Evolutionary conservation across 345 rosid species (phyloP), one percentile per base, ranked within the genome.

Genomic region (Arabidopsis arenosa): DNA sequence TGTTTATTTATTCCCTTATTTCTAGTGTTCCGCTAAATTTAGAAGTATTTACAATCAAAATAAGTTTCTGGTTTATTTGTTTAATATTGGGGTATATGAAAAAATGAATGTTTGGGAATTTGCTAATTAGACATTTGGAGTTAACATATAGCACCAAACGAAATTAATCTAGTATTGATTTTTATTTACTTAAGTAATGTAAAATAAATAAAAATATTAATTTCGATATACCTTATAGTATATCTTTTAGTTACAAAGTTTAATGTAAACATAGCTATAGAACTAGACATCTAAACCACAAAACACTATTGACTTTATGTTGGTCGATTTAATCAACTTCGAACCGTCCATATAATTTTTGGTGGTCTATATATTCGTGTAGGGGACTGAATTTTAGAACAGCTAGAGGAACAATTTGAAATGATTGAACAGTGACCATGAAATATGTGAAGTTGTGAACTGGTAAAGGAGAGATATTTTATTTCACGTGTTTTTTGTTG

Each of bases 401-500:
- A 57, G 21, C 21, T 18, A 18, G 18, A 33, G 12, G 10, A 32
- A n/a, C 15, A 33, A 28, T 28, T 28, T 4, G 52, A 9, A 4
- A 7, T 36, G 43, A 59, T 59, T 17, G 66, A 66, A 74, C 32
- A 65, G 63, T 35, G 35, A 40, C 62, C 39, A 75, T 60, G 54
- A 3, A 48, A 51, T 69, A 4, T 51, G 63, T 32, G 37, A 59
- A 41, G 26, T 66, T 51, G 63, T 32, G 37, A 59, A 41, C 35
- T 66, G 60, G 32, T 23, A 44, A 33, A 35, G 41, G 6, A 35
- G 9, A 65, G 9, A 57, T 3, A 68, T 39, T 51, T 4, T n/a
- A 7, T n/a, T n/a, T 61, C 70, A 69, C 80, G 70, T 68, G 72
- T 76, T 68, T 68, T 52, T 41, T 68, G 63, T 61, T 68, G 79